These are phyloP conservation scores for Phytophthora quininea DNA, from an alignment of 352 stramenopile species.

Conservation along the genomic window DNA sequence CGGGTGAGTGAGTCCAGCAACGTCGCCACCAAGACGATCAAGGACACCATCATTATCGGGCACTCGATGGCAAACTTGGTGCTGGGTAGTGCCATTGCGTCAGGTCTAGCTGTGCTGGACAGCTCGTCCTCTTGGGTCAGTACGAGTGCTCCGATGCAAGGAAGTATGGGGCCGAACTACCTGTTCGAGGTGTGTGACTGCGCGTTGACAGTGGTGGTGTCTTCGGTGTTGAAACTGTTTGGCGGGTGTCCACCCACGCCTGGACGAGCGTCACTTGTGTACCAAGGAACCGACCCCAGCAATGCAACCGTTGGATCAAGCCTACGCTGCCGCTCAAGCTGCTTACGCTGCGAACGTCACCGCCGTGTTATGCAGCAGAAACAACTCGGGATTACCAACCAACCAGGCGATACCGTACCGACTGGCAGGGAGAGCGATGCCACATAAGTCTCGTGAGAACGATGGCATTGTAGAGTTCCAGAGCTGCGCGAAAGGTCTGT, in stretches of 20 bases:
- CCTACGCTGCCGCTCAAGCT: neutral
- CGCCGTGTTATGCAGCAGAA: neutral
- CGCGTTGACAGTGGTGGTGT: conserved; percentile 16
- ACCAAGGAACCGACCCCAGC: neutral
- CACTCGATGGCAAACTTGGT: conserved; percentile 76
- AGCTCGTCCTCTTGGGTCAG: conserved; percentile 42
- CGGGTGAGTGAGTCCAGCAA: conserved; percentile 45
- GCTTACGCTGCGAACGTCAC: neutral
- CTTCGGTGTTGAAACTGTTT: neutral
- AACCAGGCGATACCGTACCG: neutral
- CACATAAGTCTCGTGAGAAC: neutral
- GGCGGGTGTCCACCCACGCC: neutral
- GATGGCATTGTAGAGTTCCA: neutral
- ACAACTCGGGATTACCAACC: neutral
- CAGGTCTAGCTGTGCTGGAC: conserved; percentile 33
- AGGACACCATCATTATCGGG: conserved; percentile 64
- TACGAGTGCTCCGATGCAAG: conserved; percentile 42
- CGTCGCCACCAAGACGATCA: conserved; percentile 38
- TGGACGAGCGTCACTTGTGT: neutral
- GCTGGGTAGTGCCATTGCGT: conserved; percentile 47
- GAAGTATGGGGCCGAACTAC: conserved; percentile 58
- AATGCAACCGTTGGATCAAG: neutral
- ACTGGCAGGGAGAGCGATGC: neutral
- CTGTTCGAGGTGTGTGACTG: conserved; percentile 44
- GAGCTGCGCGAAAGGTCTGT: neutral